Percentiles rank a stretch among this genome's conserved stretches.
phyloP scores from a whole-genome alignment of 495 filamentous ascomycete genomes.

The Darksidea phi region DNA sequence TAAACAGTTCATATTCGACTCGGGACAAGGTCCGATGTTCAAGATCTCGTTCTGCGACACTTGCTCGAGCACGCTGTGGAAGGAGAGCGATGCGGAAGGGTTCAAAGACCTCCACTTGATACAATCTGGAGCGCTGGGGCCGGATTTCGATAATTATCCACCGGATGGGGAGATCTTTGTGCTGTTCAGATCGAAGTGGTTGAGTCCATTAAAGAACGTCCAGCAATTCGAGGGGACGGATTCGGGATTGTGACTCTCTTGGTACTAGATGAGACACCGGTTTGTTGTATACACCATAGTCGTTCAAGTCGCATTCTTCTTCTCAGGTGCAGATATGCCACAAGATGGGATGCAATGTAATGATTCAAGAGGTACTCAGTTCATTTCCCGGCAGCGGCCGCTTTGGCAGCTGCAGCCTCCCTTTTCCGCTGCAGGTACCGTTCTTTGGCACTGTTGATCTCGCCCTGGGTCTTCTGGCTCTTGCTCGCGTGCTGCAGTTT shows the following conservation, averaged over 20 bases:
- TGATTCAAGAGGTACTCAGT: neutral
- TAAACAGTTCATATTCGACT: constrained; percentile 25
- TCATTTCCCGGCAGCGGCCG: constrained; percentile 18
- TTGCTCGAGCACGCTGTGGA: constrained; percentile 28
- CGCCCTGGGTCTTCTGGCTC: constrained; percentile 68
- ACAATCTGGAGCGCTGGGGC: constrained; percentile 23
- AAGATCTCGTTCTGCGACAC: constrained; percentile 26
- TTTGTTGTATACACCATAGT: neutral
- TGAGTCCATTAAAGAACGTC: constrained; percentile 20
- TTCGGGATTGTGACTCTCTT: constrained; percentile 3
- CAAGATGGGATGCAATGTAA: neutral
- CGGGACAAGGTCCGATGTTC: constrained; percentile 24
- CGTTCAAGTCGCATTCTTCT: neutral
- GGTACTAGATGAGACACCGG: neutral
- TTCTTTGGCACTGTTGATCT: constrained; percentile 84
- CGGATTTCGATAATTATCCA: constrained; percentile 8
- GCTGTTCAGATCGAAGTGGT: constrained; percentile 22
- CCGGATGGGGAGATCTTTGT: constrained; percentile 29
- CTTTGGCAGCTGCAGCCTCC: constrained; percentile 46
- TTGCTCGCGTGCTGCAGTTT: constrained; percentile 72
- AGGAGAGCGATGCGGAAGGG: constrained; percentile 30
- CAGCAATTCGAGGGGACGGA: constrained; percentile 28
- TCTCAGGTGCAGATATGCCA: neutral
- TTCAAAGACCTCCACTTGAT: constrained; percentile 26
- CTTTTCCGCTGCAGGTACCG: constrained; percentile 81